Conservation (phyloP, 208 protist species). For the Leishmania martiniquensis region DNA sequence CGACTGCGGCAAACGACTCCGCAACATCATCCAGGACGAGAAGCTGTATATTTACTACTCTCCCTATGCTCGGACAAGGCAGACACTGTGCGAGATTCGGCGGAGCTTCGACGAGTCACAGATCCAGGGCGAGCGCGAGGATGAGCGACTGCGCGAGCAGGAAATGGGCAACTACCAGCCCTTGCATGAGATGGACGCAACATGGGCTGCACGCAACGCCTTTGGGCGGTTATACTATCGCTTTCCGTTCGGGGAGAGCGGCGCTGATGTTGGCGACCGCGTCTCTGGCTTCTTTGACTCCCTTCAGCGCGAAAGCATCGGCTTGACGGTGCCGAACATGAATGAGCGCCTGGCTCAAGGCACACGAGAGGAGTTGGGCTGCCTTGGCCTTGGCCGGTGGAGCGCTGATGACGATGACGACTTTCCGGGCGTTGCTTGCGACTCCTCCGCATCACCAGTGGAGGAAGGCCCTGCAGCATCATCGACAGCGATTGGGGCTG, state of each 20-base stretch:
- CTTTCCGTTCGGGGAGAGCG: constrained; percentile 91
- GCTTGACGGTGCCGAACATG: constrained; percentile 66
- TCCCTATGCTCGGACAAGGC: constrained; percentile 82
- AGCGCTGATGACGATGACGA: constrained; percentile 1
- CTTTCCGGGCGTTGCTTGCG: not conserved
- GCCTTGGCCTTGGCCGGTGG: constrained; percentile 20
- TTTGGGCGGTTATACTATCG: constrained; percentile 93
- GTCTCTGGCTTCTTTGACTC: constrained; percentile 91
- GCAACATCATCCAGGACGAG: constrained; percentile 78
- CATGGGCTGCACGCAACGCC: constrained; percentile 64
- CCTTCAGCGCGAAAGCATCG: constrained; percentile 72
- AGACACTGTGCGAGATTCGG: constrained; percentile 88
- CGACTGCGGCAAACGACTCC: constrained; percentile 80
- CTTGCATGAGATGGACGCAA: constrained; percentile 68
- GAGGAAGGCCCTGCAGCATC: not conserved
- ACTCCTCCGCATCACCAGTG: too few relatives aligned
- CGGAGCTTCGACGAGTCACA: constrained; percentile 65
- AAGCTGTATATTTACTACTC: constrained; percentile 91
- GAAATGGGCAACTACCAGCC: constrained; percentile 95
- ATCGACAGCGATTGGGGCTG: not conserved
- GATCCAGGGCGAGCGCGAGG: constrained; percentile 88
- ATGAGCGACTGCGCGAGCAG: constrained; percentile 94
- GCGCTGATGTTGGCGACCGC: constrained; percentile 91
- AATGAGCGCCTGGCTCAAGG: constrained; percentile 36
- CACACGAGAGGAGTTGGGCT: constrained; percentile 21